phyloP scores from a whole-genome alignment of 495 filamentous ascomycete genomes.

The Aspergillus heteromorphus region DNA sequence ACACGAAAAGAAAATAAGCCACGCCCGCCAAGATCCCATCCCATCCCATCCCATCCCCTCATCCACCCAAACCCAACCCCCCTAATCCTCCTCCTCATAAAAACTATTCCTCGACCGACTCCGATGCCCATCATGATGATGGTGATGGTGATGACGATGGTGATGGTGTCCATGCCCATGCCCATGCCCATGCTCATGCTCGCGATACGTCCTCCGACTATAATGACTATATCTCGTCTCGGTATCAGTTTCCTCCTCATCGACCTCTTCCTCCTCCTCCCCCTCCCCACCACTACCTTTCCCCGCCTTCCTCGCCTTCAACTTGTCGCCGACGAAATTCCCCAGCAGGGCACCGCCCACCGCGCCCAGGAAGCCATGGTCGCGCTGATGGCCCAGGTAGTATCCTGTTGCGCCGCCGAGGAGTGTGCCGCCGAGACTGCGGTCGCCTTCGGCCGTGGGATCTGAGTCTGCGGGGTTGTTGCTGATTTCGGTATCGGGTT shows the following conservation, averaged over 20 bases:
- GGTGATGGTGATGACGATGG: slow-evolving; percentile 11
- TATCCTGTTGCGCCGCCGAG: slow-evolving; percentile 45
- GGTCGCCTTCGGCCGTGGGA: slow-evolving; percentile 28
- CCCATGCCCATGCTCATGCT: slow-evolving; percentile 3
- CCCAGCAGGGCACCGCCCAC: slow-evolving; percentile 46
- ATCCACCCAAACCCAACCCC: background rate
- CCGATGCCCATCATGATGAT: slow-evolving; percentile 15
- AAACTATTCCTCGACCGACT: slow-evolving; percentile 23
- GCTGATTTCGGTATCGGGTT: slow-evolving; percentile 1
- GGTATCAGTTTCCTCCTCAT: background rate
- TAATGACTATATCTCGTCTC: slow-evolving; percentile 9
- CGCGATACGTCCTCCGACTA: slow-evolving; percentile 12
- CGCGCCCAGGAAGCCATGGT: slow-evolving; percentile 45
- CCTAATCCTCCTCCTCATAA: background rate
- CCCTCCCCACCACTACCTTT: too few species aligned
- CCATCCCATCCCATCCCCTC: background rate
- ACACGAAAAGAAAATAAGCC: too few species aligned
- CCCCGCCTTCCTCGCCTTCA: too few species aligned
- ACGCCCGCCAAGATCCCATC: background rate
- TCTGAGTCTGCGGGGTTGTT: too few species aligned
- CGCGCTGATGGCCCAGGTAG: slow-evolving; percentile 41
- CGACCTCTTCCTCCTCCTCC: background rate
- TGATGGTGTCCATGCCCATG: slow-evolving; percentile 18
- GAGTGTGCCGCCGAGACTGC: slow-evolving; percentile 37
- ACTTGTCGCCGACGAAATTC: slow-evolving; percentile 38